A percentile compares a stretch with the other conserved stretches of the same genome.
phyloP scores from a whole-genome alignment of 768 basidiomycete genomes.

The Agaricus sinodeliciosus region DNA sequence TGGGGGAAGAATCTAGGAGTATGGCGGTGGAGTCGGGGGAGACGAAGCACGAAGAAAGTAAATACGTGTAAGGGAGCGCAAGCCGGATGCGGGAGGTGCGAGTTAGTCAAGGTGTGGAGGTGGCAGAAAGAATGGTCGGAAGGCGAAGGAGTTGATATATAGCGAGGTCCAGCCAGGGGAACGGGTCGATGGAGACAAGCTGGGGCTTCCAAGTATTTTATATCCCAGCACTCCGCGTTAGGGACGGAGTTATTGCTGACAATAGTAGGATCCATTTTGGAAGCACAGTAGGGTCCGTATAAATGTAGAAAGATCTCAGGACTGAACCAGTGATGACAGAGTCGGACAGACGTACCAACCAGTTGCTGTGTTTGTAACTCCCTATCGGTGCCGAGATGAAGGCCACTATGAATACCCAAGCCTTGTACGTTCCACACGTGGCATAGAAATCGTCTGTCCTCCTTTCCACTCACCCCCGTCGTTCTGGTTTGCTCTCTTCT shows the following conservation, averaged over 20 bases:
- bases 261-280: conserved; percentile 28
- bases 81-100: not conserved
- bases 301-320: conserved; percentile 13
- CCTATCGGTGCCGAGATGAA: conserved; percentile 28
- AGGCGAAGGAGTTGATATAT: conserved; percentile 15
- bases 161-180: conserved; percentile 23
- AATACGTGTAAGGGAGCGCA: not conserved
- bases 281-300: conserved; percentile 19
- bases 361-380: conserved; percentile 6
- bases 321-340: conserved; percentile 14
- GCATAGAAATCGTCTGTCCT: conserved; percentile 3
- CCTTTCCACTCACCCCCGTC: not conserved
- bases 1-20: conserved; percentile 18
- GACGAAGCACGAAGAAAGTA: not conserved
- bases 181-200: conserved; percentile 16
- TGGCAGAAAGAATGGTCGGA: not conserved
- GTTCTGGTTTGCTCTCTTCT: not conserved
- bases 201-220: conserved; percentile 17
- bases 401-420: conserved; percentile 15
- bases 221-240: conserved; percentile 20
- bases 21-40: conserved; percentile 11
- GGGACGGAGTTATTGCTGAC: conserved; percentile 18
- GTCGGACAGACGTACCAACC: not conserved
- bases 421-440: conserved; percentile 23
- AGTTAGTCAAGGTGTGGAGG: conserved; percentile 8